Percentiles rank a stretch among this genome's conserved stretches.
Evolutionary conservation across 805 yeast species (phyloP).

Genomic region (Isabelozyma heimii): DNA sequence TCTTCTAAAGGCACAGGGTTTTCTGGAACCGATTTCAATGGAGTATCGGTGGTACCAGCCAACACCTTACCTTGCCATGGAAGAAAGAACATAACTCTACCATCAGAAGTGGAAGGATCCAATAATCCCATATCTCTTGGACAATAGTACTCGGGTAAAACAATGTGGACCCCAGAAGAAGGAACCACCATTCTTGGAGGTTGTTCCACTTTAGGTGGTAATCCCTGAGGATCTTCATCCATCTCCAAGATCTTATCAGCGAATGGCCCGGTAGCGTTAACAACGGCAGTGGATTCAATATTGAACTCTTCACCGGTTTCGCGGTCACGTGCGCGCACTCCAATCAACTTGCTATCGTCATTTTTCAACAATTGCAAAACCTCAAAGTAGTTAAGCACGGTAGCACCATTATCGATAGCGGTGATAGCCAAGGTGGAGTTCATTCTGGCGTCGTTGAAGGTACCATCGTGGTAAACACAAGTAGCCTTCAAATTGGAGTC

Average conservation of each 20-base stretch:
- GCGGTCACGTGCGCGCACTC: constrained; percentile 72
- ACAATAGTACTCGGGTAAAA: constrained; percentile 89
- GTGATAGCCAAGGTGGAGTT: constrained; percentile 82
- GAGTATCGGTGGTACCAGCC: constrained; percentile 96
- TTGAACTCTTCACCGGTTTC: constrained; percentile 63
- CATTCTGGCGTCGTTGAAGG: constrained; percentile 90
- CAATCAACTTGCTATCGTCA: constrained; percentile 55
- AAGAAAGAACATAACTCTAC: constrained; percentile 93
- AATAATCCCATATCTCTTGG: constrained; percentile 84
- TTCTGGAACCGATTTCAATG: constrained; percentile 65
- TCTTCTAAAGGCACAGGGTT: constrained; percentile 84
- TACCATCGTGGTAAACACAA: constrained; percentile 91
- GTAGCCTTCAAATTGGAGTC: constrained; percentile 79
- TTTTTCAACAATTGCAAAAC: constrained; percentile 75
- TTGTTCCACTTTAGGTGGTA: constrained; percentile 51
- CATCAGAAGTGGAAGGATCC: constrained; percentile 91
- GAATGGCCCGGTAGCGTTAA: constrained; percentile 95
- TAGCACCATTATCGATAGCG: constrained; percentile 85
- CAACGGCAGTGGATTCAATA: constrained; percentile 69
- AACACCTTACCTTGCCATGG: constrained; percentile 98
- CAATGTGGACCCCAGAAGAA: constrained; percentile 89
- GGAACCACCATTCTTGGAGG: constrained; percentile 87
- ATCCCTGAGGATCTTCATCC: constrained; percentile 70
- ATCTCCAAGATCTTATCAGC: constrained; percentile 81
- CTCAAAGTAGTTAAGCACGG: constrained; percentile 81